Conservation (phyloP, 148 eudicot species). For the Fallopia convolvulus region DNA sequence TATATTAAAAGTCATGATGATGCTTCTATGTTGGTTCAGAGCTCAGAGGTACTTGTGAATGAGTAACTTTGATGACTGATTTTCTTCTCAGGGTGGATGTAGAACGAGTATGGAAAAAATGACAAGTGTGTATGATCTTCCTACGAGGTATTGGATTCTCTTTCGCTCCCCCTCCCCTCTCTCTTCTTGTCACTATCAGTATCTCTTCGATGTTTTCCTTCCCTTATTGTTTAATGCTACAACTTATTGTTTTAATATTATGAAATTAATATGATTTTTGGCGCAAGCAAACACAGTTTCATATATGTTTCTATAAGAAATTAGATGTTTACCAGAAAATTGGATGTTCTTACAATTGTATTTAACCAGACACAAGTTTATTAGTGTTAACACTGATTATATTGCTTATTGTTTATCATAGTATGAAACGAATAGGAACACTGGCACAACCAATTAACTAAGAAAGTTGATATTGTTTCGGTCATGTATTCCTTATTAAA, state of each 20-base stretch:
- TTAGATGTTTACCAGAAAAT: neutral
- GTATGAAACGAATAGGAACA: neutral
- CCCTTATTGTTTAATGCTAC: neutral
- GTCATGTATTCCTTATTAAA: too few species aligned
- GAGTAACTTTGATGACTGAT: conserved; percentile 2
- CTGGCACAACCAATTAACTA: conserved; percentile 5
- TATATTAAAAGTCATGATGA: neutral
- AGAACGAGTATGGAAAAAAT: conserved; percentile 99
- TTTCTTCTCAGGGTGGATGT: conserved; percentile 85
- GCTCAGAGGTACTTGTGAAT: neutral
- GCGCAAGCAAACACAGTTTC: neutral
- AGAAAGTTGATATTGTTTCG: too few species aligned
- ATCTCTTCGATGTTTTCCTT: neutral
- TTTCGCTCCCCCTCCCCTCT: neutral
- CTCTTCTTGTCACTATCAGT: neutral
- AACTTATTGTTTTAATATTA: neutral
- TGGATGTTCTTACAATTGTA: neutral
- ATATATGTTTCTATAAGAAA: neutral
- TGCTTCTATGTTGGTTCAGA: neutral
- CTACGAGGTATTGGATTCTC: conserved; percentile 57
- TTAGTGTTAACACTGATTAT: too few species aligned
- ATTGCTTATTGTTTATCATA: too few species aligned
- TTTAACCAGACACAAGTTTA: too few species aligned
- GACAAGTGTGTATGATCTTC: conserved; percentile 91
- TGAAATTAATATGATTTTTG: neutral